Base-by-base conservation (phyloP, 163 green algal genomes). In the Scenedesmus sp. region DNA sequence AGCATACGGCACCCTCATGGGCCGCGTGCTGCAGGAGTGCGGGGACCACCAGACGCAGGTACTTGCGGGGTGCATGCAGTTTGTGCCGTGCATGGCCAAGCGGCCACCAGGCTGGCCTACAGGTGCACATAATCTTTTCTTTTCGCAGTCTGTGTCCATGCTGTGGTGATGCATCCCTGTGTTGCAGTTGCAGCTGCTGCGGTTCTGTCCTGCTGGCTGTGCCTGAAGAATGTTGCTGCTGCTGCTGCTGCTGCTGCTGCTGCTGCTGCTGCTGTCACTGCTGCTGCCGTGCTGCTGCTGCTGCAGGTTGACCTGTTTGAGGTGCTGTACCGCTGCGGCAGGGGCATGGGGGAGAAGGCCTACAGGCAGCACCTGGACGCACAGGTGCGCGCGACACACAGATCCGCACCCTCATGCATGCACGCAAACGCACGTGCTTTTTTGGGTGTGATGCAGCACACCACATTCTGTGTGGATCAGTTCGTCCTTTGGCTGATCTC, bases 261-360 rank as follows among this genome's bases (percentile, higher is more conserved):
- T 84, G 76, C 76, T n/a, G 34, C 34, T 84, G 76, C 76, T 82
- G 46, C 64, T 54, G 55, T 46, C 34, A 46, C 3, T 60, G 77
- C 82, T 87, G 54, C 34, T 70, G 15, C 54, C 15, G 64, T 16
- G 34, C 77, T 84, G 77, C 46, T 82, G 46, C 64, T 23, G 34
- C 52, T 57, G 16, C 67, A 90, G 86, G 66, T 84, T 73, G 86
- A 90, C 46, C 66, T 90, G 86, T 67, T 90, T 66, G 87, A 91
- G 87, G 73, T 91, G 54, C 66, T 91, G 70, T 91, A 86, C 87
- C 55, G 87, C 18, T 85, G 70, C 74, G 87, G 56, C 87, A 91
- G 74, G 87, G n/a, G 46, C 67, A 52, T 46, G 23, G 87, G 87
- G 18, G 87, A 86, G 9, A 52, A 59, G 18, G 87, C 77, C 8